These are phyloP conservation scores for Elymus sibiricus DNA, from an alignment of 176 grass and related monocot species.

Conservation along the genomic window DNA sequence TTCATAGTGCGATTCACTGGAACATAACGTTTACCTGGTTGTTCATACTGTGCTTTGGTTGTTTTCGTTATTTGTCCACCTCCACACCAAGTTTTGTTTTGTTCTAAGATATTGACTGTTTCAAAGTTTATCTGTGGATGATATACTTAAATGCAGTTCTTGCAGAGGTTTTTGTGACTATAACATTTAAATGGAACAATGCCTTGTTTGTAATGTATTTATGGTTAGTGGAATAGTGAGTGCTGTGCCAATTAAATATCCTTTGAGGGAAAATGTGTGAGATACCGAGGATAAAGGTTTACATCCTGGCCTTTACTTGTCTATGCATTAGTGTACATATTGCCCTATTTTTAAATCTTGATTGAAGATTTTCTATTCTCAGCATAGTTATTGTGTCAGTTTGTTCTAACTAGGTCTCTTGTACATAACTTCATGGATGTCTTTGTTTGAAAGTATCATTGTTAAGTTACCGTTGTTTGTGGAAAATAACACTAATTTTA, in stretches of 20 bases:
- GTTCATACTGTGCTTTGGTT: not conserved
- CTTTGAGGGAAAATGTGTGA: not conserved
- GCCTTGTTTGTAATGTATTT: not conserved
- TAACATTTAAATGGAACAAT: not conserved
- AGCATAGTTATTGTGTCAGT: constrained; percentile 5
- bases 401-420: not conserved
- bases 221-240: not conserved
- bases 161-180: not conserved
- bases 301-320: not conserved
- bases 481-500: not conserved
- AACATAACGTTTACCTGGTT: not conserved
- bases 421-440: not conserved
- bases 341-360: not conserved
- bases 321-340: not conserved
- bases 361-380: not conserved
- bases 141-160: not conserved
- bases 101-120: not conserved
- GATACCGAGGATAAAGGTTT: not conserved
- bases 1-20: not conserved
- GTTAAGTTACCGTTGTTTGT: not conserved
- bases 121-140: not conserved
- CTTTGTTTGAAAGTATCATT: not conserved
- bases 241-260: constrained; percentile 1
- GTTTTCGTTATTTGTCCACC: not conserved
- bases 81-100: not conserved